A percentile compares a stretch with the other conserved stretches of the same genome.
Conservation (phyloP, 495 filamentous ascomycete genomes). For the Glonium stellatum region DNA sequence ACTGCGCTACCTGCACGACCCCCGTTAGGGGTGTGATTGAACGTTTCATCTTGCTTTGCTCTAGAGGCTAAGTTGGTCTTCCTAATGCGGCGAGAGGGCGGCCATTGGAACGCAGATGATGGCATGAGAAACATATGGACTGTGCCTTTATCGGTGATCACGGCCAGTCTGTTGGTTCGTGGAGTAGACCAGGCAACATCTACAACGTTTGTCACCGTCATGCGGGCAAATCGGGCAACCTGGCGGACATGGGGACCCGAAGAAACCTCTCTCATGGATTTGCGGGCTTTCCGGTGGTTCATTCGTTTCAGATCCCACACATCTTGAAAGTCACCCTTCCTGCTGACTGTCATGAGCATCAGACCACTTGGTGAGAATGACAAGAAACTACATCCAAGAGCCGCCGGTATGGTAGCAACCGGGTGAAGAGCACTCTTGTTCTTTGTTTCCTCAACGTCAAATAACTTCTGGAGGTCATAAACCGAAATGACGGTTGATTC, state of each 20-base stretch:
- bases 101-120: slow-evolving; percentile 79
- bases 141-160: slow-evolving; percentile 88
- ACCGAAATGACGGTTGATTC: slow-evolving; percentile 81
- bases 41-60: slow-evolving; percentile 22
- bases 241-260: slow-evolving; percentile 62
- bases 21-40: slow-evolving; percentile 6
- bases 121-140: slow-evolving; percentile 85
- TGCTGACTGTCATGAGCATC: slow-evolving; percentile 78
- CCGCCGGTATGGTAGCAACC: slow-evolving; percentile 70
- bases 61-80: slow-evolving; percentile 13
- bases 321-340: slow-evolving; percentile 84
- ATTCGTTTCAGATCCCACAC: slow-evolving; percentile 89
- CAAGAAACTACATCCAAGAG: slow-evolving; percentile 82
- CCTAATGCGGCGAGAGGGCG: slow-evolving; percentile 60
- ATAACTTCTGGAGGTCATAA: slow-evolving; percentile 64
- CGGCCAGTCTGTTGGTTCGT: slow-evolving; percentile 68
- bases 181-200: slow-evolving; percentile 85
- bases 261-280: slow-evolving; percentile 25
- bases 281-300: slow-evolving; percentile 42
- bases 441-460: slow-evolving; percentile 38
- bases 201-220: slow-evolving; percentile 83
- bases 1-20: slow-evolving; percentile 18
- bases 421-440: slow-evolving; percentile 48
- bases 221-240: slow-evolving; percentile 75
- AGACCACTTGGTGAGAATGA: slow-evolving; percentile 83